Conservation (phyloP, 2,329 filamentous ascomycete genomes). For the Teratosphaeria viscida region DNA sequence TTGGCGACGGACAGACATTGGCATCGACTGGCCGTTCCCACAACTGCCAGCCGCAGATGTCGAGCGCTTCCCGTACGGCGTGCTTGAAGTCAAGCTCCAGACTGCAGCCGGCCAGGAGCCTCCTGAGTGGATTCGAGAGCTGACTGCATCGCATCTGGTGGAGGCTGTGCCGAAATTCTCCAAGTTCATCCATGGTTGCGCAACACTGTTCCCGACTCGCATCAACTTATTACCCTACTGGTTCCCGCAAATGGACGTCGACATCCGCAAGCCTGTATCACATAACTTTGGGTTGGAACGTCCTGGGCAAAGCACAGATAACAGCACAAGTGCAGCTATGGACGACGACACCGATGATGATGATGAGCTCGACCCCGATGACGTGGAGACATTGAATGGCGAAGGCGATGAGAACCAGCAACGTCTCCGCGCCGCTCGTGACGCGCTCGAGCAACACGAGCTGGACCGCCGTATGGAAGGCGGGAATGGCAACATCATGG, state of each 20-base stretch:
- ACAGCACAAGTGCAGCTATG: conserved; percentile 66
- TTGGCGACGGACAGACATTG: conserved; percentile 95
- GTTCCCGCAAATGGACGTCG: conserved; percentile 96
- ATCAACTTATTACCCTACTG: conserved; percentile 92
- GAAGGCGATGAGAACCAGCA: conserved; percentile 31
- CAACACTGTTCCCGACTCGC: conserved; percentile 71
- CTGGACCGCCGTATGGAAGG: conserved; percentile 39
- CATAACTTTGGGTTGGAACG: conserved; percentile 87
- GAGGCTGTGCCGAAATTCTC: conserved; percentile 99
- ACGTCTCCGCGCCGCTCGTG: conserved; percentile 40
- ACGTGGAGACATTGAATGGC: conserved; percentile 20
- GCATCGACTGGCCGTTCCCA: conserved; percentile 87
- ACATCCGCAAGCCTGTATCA: conserved; percentile 85
- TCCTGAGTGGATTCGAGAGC: conserved; percentile 89
- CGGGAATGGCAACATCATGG: conserved; percentile 41
- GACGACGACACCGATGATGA: conserved; percentile 61
- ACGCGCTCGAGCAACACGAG: conserved; percentile 42
- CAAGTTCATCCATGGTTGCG: conserved; percentile 95
- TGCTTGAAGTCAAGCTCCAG: conserved; percentile 94
- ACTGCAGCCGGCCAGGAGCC: conserved; percentile 92
- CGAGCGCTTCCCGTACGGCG: conserved; percentile 86
- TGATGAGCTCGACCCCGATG: conserved; percentile 51
- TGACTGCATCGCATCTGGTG: conserved; percentile 86
- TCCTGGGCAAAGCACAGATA: conserved; percentile 61
- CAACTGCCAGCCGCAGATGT: conserved; percentile 79